Conservation (phyloP, 1,284 basidiomycete genomes). For the Fomes fomentarius region DNA sequence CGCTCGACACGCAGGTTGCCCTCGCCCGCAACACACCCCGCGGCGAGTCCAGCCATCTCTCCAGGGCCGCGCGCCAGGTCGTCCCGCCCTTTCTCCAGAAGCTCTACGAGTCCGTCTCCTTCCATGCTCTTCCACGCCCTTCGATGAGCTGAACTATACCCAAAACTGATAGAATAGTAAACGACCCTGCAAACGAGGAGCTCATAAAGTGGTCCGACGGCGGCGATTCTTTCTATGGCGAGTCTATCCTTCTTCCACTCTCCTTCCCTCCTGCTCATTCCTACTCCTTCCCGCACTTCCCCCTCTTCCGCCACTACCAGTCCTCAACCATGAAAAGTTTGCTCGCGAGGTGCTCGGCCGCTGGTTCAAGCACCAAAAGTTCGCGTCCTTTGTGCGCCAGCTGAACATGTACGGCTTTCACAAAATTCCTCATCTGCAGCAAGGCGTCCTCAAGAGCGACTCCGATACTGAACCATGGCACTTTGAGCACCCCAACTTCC, state of each 20-base stretch:
- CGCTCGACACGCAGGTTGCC: conserved; percentile 51
- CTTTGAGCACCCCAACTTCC: conserved; percentile 91
- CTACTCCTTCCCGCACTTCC: not conserved
- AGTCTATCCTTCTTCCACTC: not conserved
- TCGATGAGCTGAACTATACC: not conserved
- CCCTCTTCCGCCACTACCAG: conserved; percentile 43
- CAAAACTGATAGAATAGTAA: conserved; percentile 78
- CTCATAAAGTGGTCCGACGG: conserved; percentile 90
- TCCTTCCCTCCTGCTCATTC: conserved; percentile 3
- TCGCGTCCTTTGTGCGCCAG: conserved; percentile 93
- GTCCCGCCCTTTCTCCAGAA: conserved; percentile 93
- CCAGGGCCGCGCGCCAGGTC: conserved; percentile 55
- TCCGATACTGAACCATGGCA: conserved; percentile 91
- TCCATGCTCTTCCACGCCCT: not conserved
- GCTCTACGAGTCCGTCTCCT: conserved; percentile 71
- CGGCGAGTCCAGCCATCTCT: conserved; percentile 46
- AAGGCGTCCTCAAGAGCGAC: conserved; percentile 87
- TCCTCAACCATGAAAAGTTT: conserved; percentile 93
- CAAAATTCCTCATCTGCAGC: conserved; percentile 95
- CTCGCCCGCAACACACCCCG: conserved; percentile 50
- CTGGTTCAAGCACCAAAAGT: conserved; percentile 98
- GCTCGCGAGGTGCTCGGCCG: conserved; percentile 88
- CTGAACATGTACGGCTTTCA: conserved; percentile 98
- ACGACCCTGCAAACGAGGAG: conserved; percentile 80
- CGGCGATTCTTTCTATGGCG: conserved; percentile 70